Percentiles rank a stretch among this genome's conserved stretches.
phyloP scores from a whole-genome alignment of 106 monocot genomes.

The Alisma plantagoaquatica region DNA sequence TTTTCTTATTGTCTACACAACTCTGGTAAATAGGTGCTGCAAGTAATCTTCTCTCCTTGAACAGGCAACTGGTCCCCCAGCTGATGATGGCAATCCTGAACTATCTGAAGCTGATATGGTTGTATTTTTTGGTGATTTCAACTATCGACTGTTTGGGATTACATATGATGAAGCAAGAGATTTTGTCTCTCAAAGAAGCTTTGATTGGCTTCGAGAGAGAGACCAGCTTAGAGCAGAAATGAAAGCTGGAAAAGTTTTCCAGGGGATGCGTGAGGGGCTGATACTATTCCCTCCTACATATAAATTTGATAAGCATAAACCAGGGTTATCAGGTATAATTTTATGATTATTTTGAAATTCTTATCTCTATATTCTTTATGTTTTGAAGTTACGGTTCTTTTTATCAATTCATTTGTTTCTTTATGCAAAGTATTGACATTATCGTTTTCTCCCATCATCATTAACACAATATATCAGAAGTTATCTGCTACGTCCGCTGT shows the following conservation, averaged over 20 bases:
- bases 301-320: conserved; percentile 57
- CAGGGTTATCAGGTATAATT: conserved; percentile 47
- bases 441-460: no score
- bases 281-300: conserved; percentile 74
- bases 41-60: no score
- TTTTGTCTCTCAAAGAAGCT: conserved; percentile 60
- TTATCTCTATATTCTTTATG: no score
- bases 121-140: conserved; percentile 66
- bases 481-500: no score
- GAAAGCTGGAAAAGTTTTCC: conserved; percentile 69
- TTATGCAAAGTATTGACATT: no score
- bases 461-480: no score
- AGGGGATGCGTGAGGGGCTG: conserved; percentile 72
- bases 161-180: conserved; percentile 70
- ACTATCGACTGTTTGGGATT: conserved; percentile 50
- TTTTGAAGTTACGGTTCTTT: no score
- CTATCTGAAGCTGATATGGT: conserved; percentile 64
- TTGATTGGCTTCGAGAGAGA: conserved; percentile 65
- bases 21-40: no score
- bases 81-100: conserved; percentile 41
- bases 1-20: no score
- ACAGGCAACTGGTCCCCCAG: conserved; percentile 20
- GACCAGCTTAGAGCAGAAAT: conserved; percentile 70
- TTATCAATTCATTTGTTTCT: no score
- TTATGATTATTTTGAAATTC: no score